Percentiles rank a stretch among this genome's conserved stretches.
Conservation (phyloP, 192 early-diverging fungal species). For the Podila epicladia region DNA sequence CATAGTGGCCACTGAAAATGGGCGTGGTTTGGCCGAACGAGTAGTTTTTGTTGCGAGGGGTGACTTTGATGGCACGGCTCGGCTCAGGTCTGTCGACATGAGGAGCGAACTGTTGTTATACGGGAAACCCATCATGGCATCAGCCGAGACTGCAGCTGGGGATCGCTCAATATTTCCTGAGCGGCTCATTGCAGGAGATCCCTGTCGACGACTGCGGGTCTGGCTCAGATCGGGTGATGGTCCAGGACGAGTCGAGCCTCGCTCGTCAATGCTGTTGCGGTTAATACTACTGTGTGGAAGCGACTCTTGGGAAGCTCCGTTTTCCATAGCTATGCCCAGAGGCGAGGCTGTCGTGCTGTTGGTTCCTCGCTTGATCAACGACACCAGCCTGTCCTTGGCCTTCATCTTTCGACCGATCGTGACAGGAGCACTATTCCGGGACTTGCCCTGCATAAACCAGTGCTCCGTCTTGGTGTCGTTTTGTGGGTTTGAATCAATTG, state of each 20-base stretch:
- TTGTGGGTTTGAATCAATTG: slow-evolving; percentile 28
- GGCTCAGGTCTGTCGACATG: slow-evolving; percentile 10
- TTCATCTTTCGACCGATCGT: slow-evolving; percentile 12
- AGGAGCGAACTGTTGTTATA: slow-evolving; percentile 49
- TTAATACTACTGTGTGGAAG: not conserved
- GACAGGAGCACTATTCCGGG: not conserved
- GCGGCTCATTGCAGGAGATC: slow-evolving; percentile 22
- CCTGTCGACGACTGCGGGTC: slow-evolving; percentile 23
- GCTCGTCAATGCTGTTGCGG: slow-evolving; percentile 1
- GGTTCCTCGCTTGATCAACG: slow-evolving; percentile 19
- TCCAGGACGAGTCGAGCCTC: slow-evolving; percentile 1
- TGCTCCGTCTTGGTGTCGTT: slow-evolving; percentile 3
- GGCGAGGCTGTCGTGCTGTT: not conserved
- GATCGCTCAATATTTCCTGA: not conserved
- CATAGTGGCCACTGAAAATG: slow-evolving; percentile 49
- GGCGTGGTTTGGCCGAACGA: slow-evolving; percentile 21
- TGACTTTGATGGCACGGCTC: not conserved
- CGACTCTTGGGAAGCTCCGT: not conserved
- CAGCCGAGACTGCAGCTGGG: not conserved
- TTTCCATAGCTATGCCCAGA: not conserved
- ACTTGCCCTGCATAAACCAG: not conserved
- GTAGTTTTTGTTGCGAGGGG: not conserved
- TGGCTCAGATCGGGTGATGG: slow-evolving; percentile 18
- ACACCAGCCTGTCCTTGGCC: slow-evolving; percentile 31
- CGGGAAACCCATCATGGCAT: slow-evolving; percentile 33